phyloP scores from a whole-genome alignment of 768 basidiomycete species.

The Dentipellis fragilis region DNA sequence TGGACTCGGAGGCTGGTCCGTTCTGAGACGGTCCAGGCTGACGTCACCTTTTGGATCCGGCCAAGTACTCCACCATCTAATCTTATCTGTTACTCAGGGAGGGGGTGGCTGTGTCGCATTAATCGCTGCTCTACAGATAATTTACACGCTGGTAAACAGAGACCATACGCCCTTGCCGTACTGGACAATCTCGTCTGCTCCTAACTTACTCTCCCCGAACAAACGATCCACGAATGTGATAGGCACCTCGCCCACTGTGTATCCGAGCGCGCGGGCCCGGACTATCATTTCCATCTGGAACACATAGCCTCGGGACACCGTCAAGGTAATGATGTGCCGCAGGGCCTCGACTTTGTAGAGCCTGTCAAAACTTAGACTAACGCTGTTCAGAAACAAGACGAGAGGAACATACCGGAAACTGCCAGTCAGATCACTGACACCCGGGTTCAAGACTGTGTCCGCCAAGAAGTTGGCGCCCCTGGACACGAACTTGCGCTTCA shows the following conservation, averaged over 20 bases:
- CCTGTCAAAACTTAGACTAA: slow-evolving; percentile 24
- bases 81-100: neutral
- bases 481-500: slow-evolving; percentile 81
- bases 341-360: slow-evolving; percentile 72
- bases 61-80: neutral
- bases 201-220: slow-evolving; percentile 88
- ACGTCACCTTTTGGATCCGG: neutral
- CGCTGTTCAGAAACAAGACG: neutral
- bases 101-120: neutral
- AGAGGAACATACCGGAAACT: slow-evolving; percentile 61
- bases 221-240: slow-evolving; percentile 94
- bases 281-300: slow-evolving; percentile 99
- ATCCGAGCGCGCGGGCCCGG: slow-evolving; percentile 73
- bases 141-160: slow-evolving; percentile 55
- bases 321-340: slow-evolving; percentile 74
- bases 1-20: neutral
- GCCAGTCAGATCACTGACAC: slow-evolving; percentile 85
- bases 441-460: slow-evolving; percentile 73
- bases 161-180: slow-evolving; percentile 82
- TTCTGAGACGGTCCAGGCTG: neutral
- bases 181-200: slow-evolving; percentile 78
- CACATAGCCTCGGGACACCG: slow-evolving; percentile 84
- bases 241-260: slow-evolving; percentile 82
- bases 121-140: neutral
- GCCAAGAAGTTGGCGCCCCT: slow-evolving; percentile 88